Percentiles rank a stretch among this genome's conserved stretches.
Conservation (phyloP, 495 filamentous ascomycete genomes). For the Trichoderma reesei region DNA sequence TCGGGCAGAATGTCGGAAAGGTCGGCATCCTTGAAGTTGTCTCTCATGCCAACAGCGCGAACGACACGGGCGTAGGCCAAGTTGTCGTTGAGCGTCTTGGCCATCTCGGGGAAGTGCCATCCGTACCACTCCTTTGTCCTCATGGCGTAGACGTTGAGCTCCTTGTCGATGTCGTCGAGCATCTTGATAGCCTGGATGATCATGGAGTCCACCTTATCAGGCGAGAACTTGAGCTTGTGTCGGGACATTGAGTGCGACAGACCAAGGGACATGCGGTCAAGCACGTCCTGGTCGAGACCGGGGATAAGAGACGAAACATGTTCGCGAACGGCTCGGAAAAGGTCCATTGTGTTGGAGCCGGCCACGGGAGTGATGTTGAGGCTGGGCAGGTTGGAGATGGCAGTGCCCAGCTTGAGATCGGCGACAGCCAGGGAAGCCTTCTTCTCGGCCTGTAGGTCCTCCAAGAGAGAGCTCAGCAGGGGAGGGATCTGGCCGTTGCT, state of each 20-base stretch:
- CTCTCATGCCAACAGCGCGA: constrained; percentile 76
- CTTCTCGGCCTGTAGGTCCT: constrained; percentile 93
- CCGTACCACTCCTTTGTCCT: constrained; percentile 99
- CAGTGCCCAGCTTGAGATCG: constrained; percentile 84
- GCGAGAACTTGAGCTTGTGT: constrained; percentile 97
- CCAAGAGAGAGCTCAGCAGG: constrained; percentile 68
- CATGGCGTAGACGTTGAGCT: constrained; percentile 98
- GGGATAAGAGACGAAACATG: constrained; percentile 87
- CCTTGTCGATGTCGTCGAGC: constrained; percentile 95
- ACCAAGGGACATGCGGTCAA: constrained; percentile 88
- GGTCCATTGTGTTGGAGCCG: constrained; percentile 74
- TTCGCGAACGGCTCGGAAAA: constrained; percentile 88
- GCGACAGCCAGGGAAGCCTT: constrained; percentile 92
- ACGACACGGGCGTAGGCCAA: constrained; percentile 85
- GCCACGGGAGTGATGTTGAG: constrained; percentile 77
- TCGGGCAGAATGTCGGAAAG: constrained; percentile 90
- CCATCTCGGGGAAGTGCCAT: constrained; percentile 99
- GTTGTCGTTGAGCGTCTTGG: constrained; percentile 95
- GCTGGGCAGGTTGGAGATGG: constrained; percentile 86
- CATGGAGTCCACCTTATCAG: constrained; percentile 99
- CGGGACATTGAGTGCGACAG: constrained; percentile 95
- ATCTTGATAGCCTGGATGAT: constrained; percentile 94
- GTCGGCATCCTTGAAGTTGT: constrained; percentile 63
- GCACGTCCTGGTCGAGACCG: constrained; percentile 70
- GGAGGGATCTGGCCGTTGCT: constrained; percentile 95